Percentiles rank a stretch among this genome's conserved stretches.
Evolutionary conservation across 352 stramenopile genomes (phyloP).

Genomic region (Phytophthora boehmeriae): DNA sequence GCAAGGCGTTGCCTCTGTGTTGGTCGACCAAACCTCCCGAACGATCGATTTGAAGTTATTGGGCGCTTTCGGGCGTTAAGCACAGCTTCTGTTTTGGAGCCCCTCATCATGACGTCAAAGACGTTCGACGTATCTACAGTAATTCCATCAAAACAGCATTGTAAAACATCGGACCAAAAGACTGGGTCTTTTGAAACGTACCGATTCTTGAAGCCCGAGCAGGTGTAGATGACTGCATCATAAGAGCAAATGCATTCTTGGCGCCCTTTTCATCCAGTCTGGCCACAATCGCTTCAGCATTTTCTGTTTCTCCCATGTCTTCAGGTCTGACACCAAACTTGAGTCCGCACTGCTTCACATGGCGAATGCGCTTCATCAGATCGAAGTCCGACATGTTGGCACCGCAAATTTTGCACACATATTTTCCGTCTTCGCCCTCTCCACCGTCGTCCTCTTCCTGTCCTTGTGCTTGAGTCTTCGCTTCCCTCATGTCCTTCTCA

Average conservation of each 20-base stretch:
- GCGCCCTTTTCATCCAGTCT: slow-evolving; percentile 11
- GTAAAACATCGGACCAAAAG: not conserved
- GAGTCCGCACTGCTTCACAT: slow-evolving; percentile 79
- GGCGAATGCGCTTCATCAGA: slow-evolving; percentile 60
- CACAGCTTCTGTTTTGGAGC: slow-evolving; percentile 65
- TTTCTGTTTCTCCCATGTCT: slow-evolving; percentile 46
- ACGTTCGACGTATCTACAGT: slow-evolving; percentile 55
- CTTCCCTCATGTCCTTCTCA: slow-evolving; percentile 5
- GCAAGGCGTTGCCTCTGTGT: slow-evolving; percentile 26
- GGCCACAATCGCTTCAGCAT: slow-evolving; percentile 23
- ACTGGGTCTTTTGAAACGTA: not conserved
- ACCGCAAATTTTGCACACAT: slow-evolving; percentile 78
- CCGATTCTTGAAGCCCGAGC: slow-evolving; percentile 13
- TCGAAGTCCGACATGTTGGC: slow-evolving; percentile 44
- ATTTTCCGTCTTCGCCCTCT: slow-evolving; percentile 22
- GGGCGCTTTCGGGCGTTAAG: slow-evolving; percentile 36
- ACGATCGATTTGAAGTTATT: slow-evolving; percentile 33
- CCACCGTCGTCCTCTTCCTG: slow-evolving; percentile 9
- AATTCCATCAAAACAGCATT: slow-evolving; percentile 6
- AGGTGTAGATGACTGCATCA: slow-evolving; percentile 49
- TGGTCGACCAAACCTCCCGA: slow-evolving; percentile 14
- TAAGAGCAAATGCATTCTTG: slow-evolving; percentile 59
- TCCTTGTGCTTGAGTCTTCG: slow-evolving; percentile 4
- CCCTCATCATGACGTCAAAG: slow-evolving; percentile 86
- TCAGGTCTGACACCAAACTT: slow-evolving; percentile 66